Base-by-base conservation (phyloP, 2,329 filamentous ascomycete species). In the Fusarium phyllophilum region DNA sequence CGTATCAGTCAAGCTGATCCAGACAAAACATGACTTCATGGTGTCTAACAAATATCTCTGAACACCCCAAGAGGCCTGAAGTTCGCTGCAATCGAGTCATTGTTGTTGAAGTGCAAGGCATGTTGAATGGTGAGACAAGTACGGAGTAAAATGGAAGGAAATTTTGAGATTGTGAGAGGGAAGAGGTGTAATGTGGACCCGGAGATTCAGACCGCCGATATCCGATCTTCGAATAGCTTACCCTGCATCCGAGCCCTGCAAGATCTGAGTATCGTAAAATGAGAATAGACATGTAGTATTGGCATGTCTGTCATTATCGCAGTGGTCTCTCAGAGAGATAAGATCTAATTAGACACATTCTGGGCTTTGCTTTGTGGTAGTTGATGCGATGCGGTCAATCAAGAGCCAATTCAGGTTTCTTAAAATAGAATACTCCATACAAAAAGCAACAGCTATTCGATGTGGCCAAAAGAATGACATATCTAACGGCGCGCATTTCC, bases 131-230 rank as follows among this genome's bases (percentile, higher is more conserved):
- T 31, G 33, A 9, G 26, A 39, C 34, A 13, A 26, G 26, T 26
- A 26, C 26, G 26, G 26, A 54, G 9, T 24, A 29, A 56, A 38
- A 34, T 39, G n/a, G 10, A 20, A 51, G 34, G 24, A 26, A 31
- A 42, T 44, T 59, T 61, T 56, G 22, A 57, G 24, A 48, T 60
- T 12, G 36, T 13, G 39, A 65, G 31, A 67, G 51, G 24, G 34
- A 18, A 52, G 54, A 58, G 51, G 38, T 48, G 18, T 8, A 14
- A 18, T 46, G 67, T 75, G 70, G 74, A 33, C 13, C 54, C 70
- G 61, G 73, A 64, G 9, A 12, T 33, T 33, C 72, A 65, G 61
- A 55, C 29, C 36, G 31, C 41, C 18, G 66, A 24, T 11, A 44
- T 70, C 75, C 73, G 74, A 61, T 26, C 9, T 6, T 39, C 24